Conservation (phyloP, 306 rosid genomes). For the Prinsepia uniflora region DNA sequence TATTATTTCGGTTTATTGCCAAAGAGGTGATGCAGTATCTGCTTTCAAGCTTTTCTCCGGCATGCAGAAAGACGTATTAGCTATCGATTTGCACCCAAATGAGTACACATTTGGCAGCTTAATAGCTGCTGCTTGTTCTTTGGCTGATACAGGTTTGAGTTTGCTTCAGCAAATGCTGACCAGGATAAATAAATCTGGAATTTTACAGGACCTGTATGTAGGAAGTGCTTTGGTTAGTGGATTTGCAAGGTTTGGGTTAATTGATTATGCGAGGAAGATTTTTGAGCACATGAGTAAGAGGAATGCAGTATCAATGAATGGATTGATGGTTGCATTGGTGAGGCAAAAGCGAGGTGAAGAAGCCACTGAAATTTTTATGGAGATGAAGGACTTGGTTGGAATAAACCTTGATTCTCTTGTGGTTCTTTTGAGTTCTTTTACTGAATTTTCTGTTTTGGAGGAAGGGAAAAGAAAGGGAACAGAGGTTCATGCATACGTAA, state of each 20-base stretch:
- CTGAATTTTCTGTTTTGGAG: slow-evolving; percentile 51
- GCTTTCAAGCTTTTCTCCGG: slow-evolving; percentile 57
- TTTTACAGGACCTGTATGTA: slow-evolving; percentile 57
- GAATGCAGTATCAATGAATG: slow-evolving; percentile 80
- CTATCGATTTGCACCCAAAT: slow-evolving; percentile 47
- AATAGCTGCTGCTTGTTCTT: slow-evolving; percentile 52
- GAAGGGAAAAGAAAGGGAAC: slow-evolving; percentile 68
- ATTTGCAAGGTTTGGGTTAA: slow-evolving; percentile 59
- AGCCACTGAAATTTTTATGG: slow-evolving; percentile 60
- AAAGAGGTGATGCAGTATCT: slow-evolving; percentile 55
- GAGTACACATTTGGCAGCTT: slow-evolving; percentile 82
- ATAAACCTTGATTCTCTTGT: slow-evolving; percentile 58
- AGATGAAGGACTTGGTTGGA: slow-evolving; percentile 55
- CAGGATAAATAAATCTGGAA: slow-evolving; percentile 60
- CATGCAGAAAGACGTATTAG: slow-evolving; percentile 47
- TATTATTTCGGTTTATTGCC: slow-evolving; percentile 71
- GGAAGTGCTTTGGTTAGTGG: slow-evolving; percentile 91
- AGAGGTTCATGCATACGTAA: slow-evolving; percentile 68
- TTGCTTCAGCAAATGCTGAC: slow-evolving; percentile 64
- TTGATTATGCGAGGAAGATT: slow-evolving; percentile 49
- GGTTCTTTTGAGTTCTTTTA: slow-evolving; percentile 63
- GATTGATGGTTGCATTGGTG: slow-evolving; percentile 82
- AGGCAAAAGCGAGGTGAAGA: slow-evolving; percentile 78
- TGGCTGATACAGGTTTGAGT: slow-evolving; percentile 41
- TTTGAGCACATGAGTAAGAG: slow-evolving; percentile 61